phyloP scores from a whole-genome alignment of 768 basidiomycete genomes.

The Tricholoma hemisulphureum region DNA sequence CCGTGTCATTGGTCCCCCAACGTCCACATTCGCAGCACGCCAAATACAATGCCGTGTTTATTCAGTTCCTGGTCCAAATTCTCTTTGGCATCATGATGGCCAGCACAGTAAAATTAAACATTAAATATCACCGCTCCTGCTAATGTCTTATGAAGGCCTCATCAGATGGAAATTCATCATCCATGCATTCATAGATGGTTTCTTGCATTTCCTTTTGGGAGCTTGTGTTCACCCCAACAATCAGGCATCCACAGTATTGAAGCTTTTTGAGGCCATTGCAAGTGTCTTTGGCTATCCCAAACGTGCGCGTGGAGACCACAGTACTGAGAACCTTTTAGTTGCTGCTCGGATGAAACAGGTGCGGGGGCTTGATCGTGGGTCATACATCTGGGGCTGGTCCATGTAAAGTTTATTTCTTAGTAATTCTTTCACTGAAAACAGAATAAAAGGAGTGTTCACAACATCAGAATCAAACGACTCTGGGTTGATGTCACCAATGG shows the following conservation, averaged over 20 bases:
- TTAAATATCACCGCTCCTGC: not conserved
- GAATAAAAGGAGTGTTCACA: slow-evolving; percentile 36
- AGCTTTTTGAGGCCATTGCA: slow-evolving; percentile 29
- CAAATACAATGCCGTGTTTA: slow-evolving; percentile 21
- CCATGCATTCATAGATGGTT: slow-evolving; percentile 32
- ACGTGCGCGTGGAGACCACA: slow-evolving; percentile 31
- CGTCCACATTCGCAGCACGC: slow-evolving; percentile 7
- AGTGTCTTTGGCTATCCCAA: slow-evolving; percentile 30
- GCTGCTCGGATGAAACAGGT: slow-evolving; percentile 28
- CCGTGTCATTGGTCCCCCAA: slow-evolving; percentile 18
- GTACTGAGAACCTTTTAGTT: slow-evolving; percentile 33
- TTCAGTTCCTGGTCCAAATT: slow-evolving; percentile 25
- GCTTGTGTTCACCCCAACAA: slow-evolving; percentile 42
- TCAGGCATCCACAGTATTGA: slow-evolving; percentile 34
- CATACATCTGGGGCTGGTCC: slow-evolving; percentile 41
- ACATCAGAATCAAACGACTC: slow-evolving; percentile 37
- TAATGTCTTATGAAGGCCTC: slow-evolving; percentile 17
- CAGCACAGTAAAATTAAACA: slow-evolving; percentile 30
- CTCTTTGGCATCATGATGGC: slow-evolving; percentile 34
- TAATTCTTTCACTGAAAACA: slow-evolving; percentile 4
- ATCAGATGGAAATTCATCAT: slow-evolving; percentile 32
- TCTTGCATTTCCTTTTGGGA: slow-evolving; percentile 29
- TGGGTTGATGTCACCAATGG: slow-evolving; percentile 38
- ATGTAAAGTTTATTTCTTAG: too few relatives aligned
- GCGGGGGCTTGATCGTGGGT: slow-evolving; percentile 23